A percentile compares a stretch with the other conserved stretches of the same genome.
Evolutionary conservation across 2,329 filamentous ascomycete genomes (phyloP).

Genomic region (Colletotrichum sp.): DNA sequence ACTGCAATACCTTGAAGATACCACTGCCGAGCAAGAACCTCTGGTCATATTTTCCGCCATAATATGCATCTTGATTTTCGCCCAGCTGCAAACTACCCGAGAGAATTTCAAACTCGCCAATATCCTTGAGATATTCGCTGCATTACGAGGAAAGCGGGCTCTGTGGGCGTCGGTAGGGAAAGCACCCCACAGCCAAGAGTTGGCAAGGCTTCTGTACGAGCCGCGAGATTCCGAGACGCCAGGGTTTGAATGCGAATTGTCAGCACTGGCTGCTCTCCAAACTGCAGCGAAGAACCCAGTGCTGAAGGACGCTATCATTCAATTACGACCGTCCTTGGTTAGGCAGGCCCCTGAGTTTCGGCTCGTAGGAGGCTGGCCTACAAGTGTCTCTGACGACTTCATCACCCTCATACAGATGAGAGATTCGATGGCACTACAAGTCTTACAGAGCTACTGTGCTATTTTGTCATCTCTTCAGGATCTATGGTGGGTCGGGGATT

Average conservation of each 20-base stretch:
- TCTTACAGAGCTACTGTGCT: not conserved
- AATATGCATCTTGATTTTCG: not conserved
- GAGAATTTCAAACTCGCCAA: not conserved
- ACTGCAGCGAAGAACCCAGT: not conserved
- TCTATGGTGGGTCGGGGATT: not conserved
- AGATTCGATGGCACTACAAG: not conserved
- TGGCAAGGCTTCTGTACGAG: not conserved
- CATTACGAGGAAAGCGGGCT: not conserved
- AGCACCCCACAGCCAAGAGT: not conserved
- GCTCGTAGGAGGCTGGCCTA: not conserved
- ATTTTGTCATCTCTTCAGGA: not conserved
- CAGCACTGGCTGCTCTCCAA: not conserved
- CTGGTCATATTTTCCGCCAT: not conserved
- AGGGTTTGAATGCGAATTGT: not conserved
- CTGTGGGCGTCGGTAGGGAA: not conserved
- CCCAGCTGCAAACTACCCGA: not conserved
- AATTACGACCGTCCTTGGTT: not conserved
- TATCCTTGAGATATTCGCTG: not conserved
- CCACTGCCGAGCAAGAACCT: not conserved
- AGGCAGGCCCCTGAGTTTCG: not conserved
- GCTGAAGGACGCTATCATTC: not conserved
- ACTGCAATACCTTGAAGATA: not conserved
- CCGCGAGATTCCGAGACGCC: not conserved
- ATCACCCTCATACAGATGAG: not conserved
- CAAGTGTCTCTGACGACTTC: not conserved